Base-by-base conservation (phyloP, 371 early-diverging fungal genomes). In the Rhizopus microsporus region DNA sequence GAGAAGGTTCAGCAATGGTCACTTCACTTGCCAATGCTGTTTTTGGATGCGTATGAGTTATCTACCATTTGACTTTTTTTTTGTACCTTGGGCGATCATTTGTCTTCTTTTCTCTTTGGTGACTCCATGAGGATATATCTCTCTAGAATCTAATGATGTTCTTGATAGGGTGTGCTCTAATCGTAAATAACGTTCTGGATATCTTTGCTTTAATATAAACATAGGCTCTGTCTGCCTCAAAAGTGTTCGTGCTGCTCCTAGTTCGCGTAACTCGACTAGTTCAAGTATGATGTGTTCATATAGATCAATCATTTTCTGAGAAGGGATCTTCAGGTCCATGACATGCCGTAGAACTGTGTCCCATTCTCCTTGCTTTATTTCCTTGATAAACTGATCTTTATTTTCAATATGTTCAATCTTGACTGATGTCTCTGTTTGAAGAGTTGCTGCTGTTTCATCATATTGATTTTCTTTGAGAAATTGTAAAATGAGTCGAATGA, bases 281-380 rank as follows among this genome's bases (percentile, higher is more conserved):
- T 97, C 98, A 40, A 95, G 66, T 7, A 91, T 75, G 9, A 94
- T 88, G 73, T 94, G 95, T 69, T 96, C 97, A 66, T 95, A 95
- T 3, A 97, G 81, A 68, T 92, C 93, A 51, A 88, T 72, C 32
- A 93, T 76, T 51, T 91, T 89, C 31, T 74, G 74, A 4, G 78
- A 79, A 6, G 91, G 80, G 5, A 96, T 75, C 50, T 80, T 85
- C 13, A 95, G 75, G 52, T 87, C 83, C 7, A 78, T 71, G 10
- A 89, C 79, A 4, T 85, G 87, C 17, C 78, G 72, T 5, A 96
- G 75, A 0, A 97, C 97, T 12, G 70, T 69, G 60, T 95, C 96
- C 96, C 97, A 97, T 48, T 82, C 76, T 0, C 96, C 97, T 53
- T 83, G 72, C 38, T 75, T 58, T 38, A 97, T 91, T 53, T 92